These are phyloP conservation scores for Articulospora tetracladia DNA, from an alignment of 495 filamentous ascomycete species.

Conservation along the genomic window DNA sequence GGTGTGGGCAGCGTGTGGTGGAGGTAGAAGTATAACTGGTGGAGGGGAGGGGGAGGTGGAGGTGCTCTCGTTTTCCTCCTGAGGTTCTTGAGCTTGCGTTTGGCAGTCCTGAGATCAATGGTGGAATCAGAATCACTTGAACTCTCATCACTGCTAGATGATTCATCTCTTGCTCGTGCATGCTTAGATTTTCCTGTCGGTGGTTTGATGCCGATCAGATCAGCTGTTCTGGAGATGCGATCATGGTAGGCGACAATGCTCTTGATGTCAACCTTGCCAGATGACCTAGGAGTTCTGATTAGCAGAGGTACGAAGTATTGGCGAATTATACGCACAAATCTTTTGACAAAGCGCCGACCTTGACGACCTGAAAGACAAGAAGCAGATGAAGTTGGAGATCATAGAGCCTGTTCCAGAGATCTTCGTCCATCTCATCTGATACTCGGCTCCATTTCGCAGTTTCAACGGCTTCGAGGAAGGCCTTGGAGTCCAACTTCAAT, in stretches of 20 bases:
- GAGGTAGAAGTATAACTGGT: conserved; percentile 5
- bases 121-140: conserved; percentile 2
- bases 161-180: too few species aligned
- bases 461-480: conserved; percentile 13
- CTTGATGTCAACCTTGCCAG: conserved; percentile 13
- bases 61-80: background rate
- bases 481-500: conserved; percentile 13
- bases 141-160: background rate
- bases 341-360: conserved; percentile 7
- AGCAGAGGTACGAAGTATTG: background rate
- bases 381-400: conserved; percentile 20
- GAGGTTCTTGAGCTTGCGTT: background rate
- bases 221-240: conserved; percentile 14
- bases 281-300: background rate
- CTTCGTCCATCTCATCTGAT: background rate
- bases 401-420: conserved; percentile 10
- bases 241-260: conserved; percentile 14
- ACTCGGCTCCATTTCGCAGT: background rate
- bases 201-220: conserved; percentile 11
- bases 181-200: background rate
- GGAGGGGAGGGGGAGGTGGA: background rate
- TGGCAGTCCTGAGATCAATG: conserved; percentile 14
- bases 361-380: conserved; percentile 17
- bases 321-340: conserved; percentile 12
- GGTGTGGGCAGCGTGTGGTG: background rate